Evolutionary conservation across 2,329 filamentous ascomycete genomes (phyloP), one percentile per base, ranked within the genome.

Genomic region (Rosellinia necatrix): DNA sequence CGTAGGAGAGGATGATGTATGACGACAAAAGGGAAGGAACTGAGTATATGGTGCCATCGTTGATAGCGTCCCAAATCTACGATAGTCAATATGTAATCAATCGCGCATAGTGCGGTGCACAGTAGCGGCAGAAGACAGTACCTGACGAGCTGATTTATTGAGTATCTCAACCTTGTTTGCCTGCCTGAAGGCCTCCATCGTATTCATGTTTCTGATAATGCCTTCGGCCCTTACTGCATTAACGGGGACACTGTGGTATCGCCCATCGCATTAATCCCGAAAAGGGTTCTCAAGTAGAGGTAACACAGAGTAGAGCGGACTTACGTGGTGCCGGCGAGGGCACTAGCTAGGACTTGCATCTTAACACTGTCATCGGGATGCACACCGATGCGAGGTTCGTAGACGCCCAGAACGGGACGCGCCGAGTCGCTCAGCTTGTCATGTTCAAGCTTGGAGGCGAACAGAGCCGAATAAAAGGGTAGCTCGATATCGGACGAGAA

Each of bases 401-500:
- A 99, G 38, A 96, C 76, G 3, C 94, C 94, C 25, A 96, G 81
- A 2, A 97, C 82, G 58, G 88, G 87, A 40, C 93, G 89, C 21
- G 92, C 90, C 8, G 92, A 96, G 73, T 96, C 93, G 76, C 97
- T 90, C 48, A 99, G 90, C 76, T 92, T 96, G 77, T 97, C 94
- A 81, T 96, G 88, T 72, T 97, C 92, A 71, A 99, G 91, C 76
- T 99, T 99, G 64, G 89, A 89, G 5, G 88, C 86, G 57, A 96
- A 94, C n/a, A 99, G 84, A 4, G 91, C 88, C 41, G 90, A 89
- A 72, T 97, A 99, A 75, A 99, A 99, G 40, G 92, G 91, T 38
- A 97, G 81, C 72, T 99, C 94, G 70, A 97, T 92, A 75, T 97
- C 91, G 44, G 93, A 96, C 35, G 88, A 85, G 79, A 96, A 97